These are phyloP conservation scores for Apophysomyces elegans DNA, from an alignment of 371 early-diverging fungal species.

Conservation along the genomic window DNA sequence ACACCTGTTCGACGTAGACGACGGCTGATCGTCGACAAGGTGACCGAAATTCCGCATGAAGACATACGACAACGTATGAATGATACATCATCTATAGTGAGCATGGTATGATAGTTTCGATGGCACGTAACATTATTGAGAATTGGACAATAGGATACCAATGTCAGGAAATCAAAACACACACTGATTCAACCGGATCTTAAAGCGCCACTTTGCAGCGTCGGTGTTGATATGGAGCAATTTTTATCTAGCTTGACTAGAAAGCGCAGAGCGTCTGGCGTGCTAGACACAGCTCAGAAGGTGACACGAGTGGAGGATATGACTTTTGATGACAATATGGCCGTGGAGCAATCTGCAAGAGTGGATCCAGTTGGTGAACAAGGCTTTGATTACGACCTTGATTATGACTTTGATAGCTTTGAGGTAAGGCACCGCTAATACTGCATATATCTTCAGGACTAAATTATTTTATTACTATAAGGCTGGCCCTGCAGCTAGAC, in stretches of 20 bases:
- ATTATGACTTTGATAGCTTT: slow-evolving; percentile 32
- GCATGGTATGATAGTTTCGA: slow-evolving; percentile 15
- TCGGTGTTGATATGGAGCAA: not conserved
- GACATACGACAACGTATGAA: slow-evolving; percentile 52
- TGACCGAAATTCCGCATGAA: slow-evolving; percentile 70
- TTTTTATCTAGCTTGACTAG: not conserved
- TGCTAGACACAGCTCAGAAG: not conserved
- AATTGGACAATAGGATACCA: slow-evolving; percentile 3
- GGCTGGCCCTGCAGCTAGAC: not conserved
- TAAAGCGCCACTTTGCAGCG: not conserved
- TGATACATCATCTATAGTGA: slow-evolving; percentile 53
- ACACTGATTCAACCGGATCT: not conserved
- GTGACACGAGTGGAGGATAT: slow-evolving; percentile 1
- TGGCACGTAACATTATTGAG: not conserved
- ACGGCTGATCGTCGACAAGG: slow-evolving; percentile 67
- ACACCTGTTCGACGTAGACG: slow-evolving; percentile 48
- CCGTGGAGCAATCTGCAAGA: slow-evolving; percentile 3
- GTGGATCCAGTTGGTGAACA: slow-evolving; percentile 12
- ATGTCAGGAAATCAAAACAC: slow-evolving; percentile 3
- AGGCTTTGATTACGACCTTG: slow-evolving; percentile 15
- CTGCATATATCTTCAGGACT: not conserved
- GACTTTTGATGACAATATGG: not conserved
- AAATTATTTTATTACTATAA: not conserved
- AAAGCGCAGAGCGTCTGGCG: not conserved
- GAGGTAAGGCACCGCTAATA: slow-evolving; percentile 9